These are phyloP conservation scores for Chlamydomonas sp. DNA, from an alignment of 139 green algal genomes.

Conservation along the genomic window DNA sequence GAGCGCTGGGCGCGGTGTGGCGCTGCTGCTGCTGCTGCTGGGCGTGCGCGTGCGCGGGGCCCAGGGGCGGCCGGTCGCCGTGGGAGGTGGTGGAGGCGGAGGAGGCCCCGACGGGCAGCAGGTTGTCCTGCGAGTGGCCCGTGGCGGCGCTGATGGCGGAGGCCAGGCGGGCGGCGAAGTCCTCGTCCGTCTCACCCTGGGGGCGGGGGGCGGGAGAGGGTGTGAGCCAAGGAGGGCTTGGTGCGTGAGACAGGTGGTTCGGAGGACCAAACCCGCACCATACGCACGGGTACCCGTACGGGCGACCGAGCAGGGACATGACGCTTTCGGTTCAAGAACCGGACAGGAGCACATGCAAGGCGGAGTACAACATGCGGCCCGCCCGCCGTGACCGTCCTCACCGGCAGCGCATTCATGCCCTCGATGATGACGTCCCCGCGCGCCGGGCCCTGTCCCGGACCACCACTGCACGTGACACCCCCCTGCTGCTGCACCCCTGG, in stretches of 20 bases:
- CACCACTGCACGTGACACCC: too few relatives aligned
- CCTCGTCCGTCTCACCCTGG: slow-evolving; percentile 36
- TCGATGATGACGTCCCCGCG: background rate
- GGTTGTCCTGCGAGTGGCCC: background rate
- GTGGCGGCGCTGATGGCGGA: slow-evolving; percentile 13
- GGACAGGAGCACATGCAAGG: too few relatives aligned
- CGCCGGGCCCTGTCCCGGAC: too few relatives aligned
- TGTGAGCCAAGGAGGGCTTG: background rate
- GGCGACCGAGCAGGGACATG: too few relatives aligned
- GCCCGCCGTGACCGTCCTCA: background rate
- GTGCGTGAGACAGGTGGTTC: background rate
- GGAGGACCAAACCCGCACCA: too few relatives aligned
- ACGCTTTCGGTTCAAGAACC: too few relatives aligned
- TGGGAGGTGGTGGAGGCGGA: background rate
- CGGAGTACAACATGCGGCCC: too few relatives aligned
- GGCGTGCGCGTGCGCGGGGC: background rate
- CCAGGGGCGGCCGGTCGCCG: background rate
- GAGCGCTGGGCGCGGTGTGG: background rate
- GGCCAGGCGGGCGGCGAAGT: slow-evolving; percentile 21
- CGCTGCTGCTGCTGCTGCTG: background rate
- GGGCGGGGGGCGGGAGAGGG: background rate
- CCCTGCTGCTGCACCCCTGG: background rate
- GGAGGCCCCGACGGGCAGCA: background rate
- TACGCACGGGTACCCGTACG: too few relatives aligned
- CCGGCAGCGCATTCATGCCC: slow-evolving; percentile 15